Base-by-base conservation (phyloP, 805 yeast genomes). In the Cyberlindnera japonica region DNA sequence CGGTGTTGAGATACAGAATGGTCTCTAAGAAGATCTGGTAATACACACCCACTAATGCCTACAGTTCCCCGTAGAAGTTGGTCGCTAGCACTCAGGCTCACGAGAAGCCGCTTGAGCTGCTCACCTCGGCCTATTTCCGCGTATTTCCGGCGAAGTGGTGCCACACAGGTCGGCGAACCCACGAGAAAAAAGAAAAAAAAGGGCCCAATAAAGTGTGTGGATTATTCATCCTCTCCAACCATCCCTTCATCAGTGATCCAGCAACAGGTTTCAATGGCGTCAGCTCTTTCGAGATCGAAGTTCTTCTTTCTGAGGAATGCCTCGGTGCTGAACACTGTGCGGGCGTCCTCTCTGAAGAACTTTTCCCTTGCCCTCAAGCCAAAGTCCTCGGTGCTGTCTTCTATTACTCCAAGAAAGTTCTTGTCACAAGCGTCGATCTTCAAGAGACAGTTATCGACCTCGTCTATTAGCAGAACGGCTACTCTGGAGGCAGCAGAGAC, bases 1-100 rank as follows among this genome's bases (percentile, higher is more conserved):
- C 63, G 3, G 87, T 83, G 0, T 66, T 72, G 37, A 54, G 93
- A 22, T 83, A 80, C 61, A 74, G 81, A 47, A 84, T 83, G 91
- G 73, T 78, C 1, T 79, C 88, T n/a, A 83, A 83, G 54, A 60
- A 79, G 40, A 83, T 83, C 15, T 83, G 90, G 48, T 44, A 24
- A 40, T 8, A n/a, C n/a, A n/a, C n/a, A n/a, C n/a, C n/a, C n/a
- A n/a, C n/a, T n/a, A n/a, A n/a, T n/a, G n/a, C n/a, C n/a, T n/a
- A n/a, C n/a, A n/a, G n/a, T n/a, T n/a, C n/a, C n/a, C n/a, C n/a
- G n/a, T n/a, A n/a, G n/a, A n/a, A n/a, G n/a, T n/a, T n/a, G n/a
- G n/a, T n/a, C n/a, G n/a, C n/a, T n/a, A n/a, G n/a, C n/a, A n/a
- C n/a, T n/a, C n/a, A n/a, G n/a, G n/a, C n/a, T n/a, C n/a, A n/a